Base-by-base conservation (phyloP, 768 basidiomycete species). In the Myochromella boudieri region DNA sequence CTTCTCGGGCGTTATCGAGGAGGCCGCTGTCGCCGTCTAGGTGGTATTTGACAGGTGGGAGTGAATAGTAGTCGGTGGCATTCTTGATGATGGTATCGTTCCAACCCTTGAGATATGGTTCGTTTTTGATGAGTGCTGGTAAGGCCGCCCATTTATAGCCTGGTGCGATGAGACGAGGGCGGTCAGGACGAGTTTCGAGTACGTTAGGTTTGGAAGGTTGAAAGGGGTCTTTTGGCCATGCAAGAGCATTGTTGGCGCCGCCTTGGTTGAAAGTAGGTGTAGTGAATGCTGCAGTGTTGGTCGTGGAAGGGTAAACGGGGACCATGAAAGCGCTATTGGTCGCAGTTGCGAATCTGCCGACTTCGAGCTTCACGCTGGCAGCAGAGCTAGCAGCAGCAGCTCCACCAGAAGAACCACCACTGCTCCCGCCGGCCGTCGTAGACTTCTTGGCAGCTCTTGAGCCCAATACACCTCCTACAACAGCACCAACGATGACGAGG, bases 101-200 rank as follows among this genome's bases (percentile, higher is more conserved):
- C 95, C 95, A 98, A 49, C 68, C 74, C 48, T 77, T 70, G 59
- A 98, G 76, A 70, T 99, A 98, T 3, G 90, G 82, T 62, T 98
- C 92, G 42, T 71, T 78, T 44, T 75, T 66, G 59, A 98, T 95
- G 56, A 97, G 75, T 18, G 62, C 60, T 4, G 87, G 82, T 20
- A 99, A 81, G 10, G 82, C 89, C 12, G 75, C 65, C 95, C 97
- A 98, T 67, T 92, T 94, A 77, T 93, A 94, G 8, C 76, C 57
- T 18, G 95, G 93, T 12, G 95, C 97, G 56, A 97, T 85, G 39
- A 99, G 77, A 34, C 91, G 87, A 20, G 97, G 97, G 51, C 95
- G 87, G 59, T 91, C 85, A 7, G 83, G 56, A 36, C 92, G 85
- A 26, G 84, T 72, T 40, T 64, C 66, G 28, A 83, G 82, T n/a